phyloP scores from a whole-genome alignment of 108 stramenopile species.

The Stephanodiscus triporus region DNA sequence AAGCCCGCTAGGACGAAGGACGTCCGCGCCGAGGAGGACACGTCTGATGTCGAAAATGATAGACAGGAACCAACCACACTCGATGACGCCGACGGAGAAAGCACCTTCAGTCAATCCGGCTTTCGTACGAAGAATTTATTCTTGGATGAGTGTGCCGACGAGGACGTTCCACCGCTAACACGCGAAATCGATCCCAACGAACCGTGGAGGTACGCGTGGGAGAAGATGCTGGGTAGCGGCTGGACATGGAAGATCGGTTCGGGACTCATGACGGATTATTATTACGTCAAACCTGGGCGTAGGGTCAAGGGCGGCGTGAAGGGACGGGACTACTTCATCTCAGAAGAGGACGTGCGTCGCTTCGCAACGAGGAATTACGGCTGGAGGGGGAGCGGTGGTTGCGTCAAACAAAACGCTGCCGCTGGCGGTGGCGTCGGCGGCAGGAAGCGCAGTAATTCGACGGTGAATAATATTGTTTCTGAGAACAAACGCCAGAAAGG shows the following conservation, averaged over 20 bases:
- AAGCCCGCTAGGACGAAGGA: not conserved
- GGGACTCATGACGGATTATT: conserved; percentile 47
- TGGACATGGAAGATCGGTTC: conserved; percentile 44
- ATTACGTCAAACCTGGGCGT: conserved; percentile 39
- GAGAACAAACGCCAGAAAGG: conserved; percentile 1
- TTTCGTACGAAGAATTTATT: conserved; percentile 22
- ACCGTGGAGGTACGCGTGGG: conserved; percentile 37
- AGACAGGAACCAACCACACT: not conserved
- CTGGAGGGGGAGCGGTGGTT: conserved; percentile 18
- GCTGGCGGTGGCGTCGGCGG: not conserved
- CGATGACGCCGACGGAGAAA: conserved; percentile 9
- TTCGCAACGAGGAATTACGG: conserved; percentile 47
- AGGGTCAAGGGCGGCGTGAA: conserved; percentile 26
- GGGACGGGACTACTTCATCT: conserved; percentile 37
- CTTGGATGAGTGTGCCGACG: conserved; percentile 22
- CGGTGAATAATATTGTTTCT: not conserved
- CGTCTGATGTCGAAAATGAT: not conserved
- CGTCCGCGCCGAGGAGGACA: not conserved
- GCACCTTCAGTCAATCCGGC: conserved; percentile 21
- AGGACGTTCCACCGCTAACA: conserved; percentile 13
- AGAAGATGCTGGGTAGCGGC: conserved; percentile 25
- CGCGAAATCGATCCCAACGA: conserved; percentile 10
- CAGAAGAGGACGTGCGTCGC: conserved; percentile 26
- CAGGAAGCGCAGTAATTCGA: not conserved
- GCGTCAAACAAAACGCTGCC: not conserved